Evolutionary conservation across 108 stramenopile genomes (phyloP).

Genomic region (Nitzschia putrida): DNA sequence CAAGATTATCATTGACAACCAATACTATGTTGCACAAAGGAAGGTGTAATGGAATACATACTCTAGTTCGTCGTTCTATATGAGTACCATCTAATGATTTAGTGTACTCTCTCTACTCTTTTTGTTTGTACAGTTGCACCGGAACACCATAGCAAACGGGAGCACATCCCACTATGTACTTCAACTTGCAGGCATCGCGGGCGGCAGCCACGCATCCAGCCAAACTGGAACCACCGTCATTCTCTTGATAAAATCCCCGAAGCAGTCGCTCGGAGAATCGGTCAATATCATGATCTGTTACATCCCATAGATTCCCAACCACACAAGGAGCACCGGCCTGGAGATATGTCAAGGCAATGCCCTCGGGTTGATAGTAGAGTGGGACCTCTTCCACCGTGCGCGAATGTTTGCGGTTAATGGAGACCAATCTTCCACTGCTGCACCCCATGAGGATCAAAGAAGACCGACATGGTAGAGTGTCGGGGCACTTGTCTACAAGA

Average conservation of each 20-base stretch:
- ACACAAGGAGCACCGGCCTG: constrained; percentile 91
- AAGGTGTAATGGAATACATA: not conserved
- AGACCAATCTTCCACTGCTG: constrained; percentile 87
- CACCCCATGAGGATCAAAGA: constrained; percentile 95
- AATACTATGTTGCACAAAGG: constrained; percentile 24
- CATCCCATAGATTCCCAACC: constrained; percentile 98
- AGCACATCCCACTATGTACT: constrained; percentile 89
- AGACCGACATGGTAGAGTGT: constrained; percentile 24
- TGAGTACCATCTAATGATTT: not conserved
- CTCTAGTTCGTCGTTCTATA: too few species aligned
- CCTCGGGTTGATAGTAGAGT: constrained; percentile 89
- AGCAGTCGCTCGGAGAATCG: constrained; percentile 71
- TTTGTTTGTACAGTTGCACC: constrained; percentile 16
- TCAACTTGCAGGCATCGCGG: constrained; percentile 86
- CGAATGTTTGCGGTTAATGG: constrained; percentile 62
- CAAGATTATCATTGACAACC: constrained; percentile 34
- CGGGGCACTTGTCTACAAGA: constrained; percentile 35
- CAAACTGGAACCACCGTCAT: constrained; percentile 36
- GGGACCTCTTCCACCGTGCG: constrained; percentile 28
- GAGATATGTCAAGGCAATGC: constrained; percentile 91
- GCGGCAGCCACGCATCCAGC: constrained; percentile 84
- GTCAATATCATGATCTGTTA: constrained; percentile 98
- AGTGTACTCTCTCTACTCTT: not conserved
- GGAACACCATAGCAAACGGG: constrained; percentile 96
- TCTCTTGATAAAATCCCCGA: constrained; percentile 47